Evolutionary conservation across 768 basidiomycete species (phyloP).

Genomic region (Mycena venus): DNA sequence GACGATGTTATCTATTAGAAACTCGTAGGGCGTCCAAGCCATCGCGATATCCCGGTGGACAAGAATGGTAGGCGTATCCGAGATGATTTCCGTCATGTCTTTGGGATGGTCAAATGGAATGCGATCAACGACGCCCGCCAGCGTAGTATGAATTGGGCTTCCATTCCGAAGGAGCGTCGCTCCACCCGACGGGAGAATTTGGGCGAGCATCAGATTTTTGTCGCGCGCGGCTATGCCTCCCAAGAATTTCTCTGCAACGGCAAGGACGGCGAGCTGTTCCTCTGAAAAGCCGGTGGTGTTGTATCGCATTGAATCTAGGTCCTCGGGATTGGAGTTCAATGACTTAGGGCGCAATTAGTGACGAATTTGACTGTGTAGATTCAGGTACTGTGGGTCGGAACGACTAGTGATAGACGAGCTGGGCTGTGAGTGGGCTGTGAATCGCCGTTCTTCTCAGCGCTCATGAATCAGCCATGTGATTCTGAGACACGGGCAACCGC

Average conservation of each 20-base stretch:
- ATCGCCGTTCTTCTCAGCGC: too few species aligned
- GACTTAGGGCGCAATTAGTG: too few species aligned
- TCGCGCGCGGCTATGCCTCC: constrained; percentile 22
- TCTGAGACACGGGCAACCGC: too few species aligned
- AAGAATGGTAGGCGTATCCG: constrained; percentile 11
- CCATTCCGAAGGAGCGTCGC: constrained; percentile 33
- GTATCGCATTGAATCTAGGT: constrained; percentile 1
- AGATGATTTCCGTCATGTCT: constrained; percentile 21
- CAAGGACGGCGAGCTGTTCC: constrained; percentile 29
- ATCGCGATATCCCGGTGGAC: constrained; percentile 33
- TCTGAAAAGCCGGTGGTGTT: constrained; percentile 24
- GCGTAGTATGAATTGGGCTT: constrained; percentile 16
- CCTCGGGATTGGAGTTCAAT: too few species aligned
- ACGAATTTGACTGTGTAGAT: too few species aligned
- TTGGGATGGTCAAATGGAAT: constrained; percentile 31
- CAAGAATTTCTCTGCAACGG: constrained; percentile 32
- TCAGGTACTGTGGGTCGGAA: too few species aligned
- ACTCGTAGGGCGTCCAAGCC: constrained; percentile 38
- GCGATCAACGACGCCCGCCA: constrained; percentile 30
- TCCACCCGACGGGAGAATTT: constrained; percentile 26
- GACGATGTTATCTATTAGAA: constrained; percentile 17
- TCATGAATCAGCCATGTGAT: too few species aligned
- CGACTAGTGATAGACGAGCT: too few species aligned
- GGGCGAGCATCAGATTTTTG: constrained; percentile 25
- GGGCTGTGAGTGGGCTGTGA: too few species aligned